Base-by-base conservation (phyloP, 2,329 filamentous ascomycete species). In the Ascochyta fabae region DNA sequence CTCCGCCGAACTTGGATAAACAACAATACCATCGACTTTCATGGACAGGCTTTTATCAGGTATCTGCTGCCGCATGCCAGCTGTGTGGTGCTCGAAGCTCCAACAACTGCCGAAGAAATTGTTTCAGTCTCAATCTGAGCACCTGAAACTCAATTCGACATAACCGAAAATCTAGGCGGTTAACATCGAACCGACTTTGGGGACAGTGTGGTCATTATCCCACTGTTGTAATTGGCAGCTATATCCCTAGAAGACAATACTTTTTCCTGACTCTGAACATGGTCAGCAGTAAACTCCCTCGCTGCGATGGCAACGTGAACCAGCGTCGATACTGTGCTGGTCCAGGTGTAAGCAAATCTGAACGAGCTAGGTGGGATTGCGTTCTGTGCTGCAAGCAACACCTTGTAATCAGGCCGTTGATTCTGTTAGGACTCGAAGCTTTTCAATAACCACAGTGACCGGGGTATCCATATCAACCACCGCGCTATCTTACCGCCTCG, bases 401-500 rank as follows among this genome's bases (percentile, higher is more conserved):
- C 43, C 51, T 54, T 40, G 46, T 33, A 36, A 40, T 34, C 15
- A 31, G 19, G 33, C 40, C 34, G 53, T 56, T 55, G 36, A 6
- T 43, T 41, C 26, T 6, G 29, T 35, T 27, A 33, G 34, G 35
- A 42, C 40, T 45, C 40, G 16, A 50, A 42, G 42, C 42, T 48
- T 31, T 22, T 26, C 47, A 45, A 51, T 47, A 43, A 22, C 24
- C 6, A 42, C 38, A 34, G 16, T 42, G 16, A 26, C 53, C 24
- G 38, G 53, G 53, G 42, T 56, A 56, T 23, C 53, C 53, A 56
- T 56, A 51, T 47, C 47, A 56, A 43, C 31, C 8, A 39, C 42
- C 42, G 27, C 53, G 48, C 53, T 56, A 56, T 16, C 47, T 51
- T 49, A 56, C 53, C 53, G 53, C 53, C 38, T 51, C 26, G 24